These are phyloP conservation scores for Wickerhamiella nectarea DNA, from an alignment of 805 yeast genomes.

Conservation along the genomic window DNA sequence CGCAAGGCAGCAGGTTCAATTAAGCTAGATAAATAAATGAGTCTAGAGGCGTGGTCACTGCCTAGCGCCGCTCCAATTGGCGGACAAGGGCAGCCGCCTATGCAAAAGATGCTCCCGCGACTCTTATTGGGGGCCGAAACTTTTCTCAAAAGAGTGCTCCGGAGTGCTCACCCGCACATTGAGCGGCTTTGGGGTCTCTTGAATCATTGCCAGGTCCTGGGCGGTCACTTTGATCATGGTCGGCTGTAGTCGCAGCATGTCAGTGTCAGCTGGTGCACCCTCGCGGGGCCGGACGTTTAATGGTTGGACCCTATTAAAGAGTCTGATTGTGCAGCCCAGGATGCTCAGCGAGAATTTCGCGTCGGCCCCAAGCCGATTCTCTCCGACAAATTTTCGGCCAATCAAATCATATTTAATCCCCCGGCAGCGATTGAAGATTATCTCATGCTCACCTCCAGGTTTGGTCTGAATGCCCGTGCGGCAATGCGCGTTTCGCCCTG, in stretches of 20 bases:
- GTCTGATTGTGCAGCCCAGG: too few species aligned
- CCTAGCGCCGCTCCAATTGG: too few species aligned
- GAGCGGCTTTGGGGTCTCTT: not conserved
- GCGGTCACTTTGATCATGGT: conserved; percentile 50
- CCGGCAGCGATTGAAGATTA: not conserved
- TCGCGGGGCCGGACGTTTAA: too few species aligned
- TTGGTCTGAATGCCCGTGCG: conserved; percentile 3
- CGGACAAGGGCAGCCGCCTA: too few species aligned
- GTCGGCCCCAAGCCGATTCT: not conserved
- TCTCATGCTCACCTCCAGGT: conserved; percentile 8
- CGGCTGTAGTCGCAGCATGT: conserved; percentile 51
- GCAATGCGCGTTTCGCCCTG: conserved; percentile 2
- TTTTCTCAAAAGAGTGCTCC: conserved; percentile 1
- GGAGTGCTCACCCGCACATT: conserved; percentile 2
- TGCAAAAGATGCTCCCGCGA: too few species aligned
- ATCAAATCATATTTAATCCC: conserved; percentile 1
- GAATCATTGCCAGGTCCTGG: conserved; percentile 36
- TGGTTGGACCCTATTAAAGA: too few species aligned
- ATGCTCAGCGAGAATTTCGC: too few species aligned
- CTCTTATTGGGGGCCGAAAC: not conserved
- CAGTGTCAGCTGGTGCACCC: not conserved
- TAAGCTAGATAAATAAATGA: too few species aligned
- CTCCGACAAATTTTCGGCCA: not conserved
- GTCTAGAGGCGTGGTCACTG: too few species aligned
- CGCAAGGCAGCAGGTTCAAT: too few species aligned